Percentiles rank a stretch among this genome's conserved stretches.
Conservation (phyloP, 345 rosid species). For the Kandelia obovata region DNA sequence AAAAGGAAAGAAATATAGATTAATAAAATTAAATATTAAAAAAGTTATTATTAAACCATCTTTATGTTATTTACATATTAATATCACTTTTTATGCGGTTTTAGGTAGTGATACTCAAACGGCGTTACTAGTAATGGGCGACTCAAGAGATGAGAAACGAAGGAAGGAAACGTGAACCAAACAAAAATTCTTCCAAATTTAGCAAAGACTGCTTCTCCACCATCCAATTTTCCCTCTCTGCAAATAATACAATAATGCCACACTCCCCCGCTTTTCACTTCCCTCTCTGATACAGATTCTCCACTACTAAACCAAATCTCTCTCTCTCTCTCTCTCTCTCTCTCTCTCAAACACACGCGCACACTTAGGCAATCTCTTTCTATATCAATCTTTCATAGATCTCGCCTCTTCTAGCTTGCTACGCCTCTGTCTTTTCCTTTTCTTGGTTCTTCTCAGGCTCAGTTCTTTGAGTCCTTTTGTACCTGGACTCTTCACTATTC, state of each 20-base stretch:
- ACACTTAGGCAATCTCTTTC: neutral
- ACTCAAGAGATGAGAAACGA: too few relatives aligned
- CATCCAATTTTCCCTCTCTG: constrained; percentile 34
- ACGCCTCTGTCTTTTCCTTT: constrained; percentile 8
- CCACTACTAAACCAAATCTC: neutral
- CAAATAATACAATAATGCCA: neutral
- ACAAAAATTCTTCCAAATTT: constrained; percentile 20
- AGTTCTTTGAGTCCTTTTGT: constrained; percentile 6
- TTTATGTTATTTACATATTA: too few relatives aligned
- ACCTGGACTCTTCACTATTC: neutral
- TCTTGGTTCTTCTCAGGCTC: neutral
- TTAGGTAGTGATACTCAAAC: too few relatives aligned
- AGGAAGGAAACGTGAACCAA: neutral
- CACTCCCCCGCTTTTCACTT: neutral
- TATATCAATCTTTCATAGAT: neutral
- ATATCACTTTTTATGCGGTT: too few relatives aligned
- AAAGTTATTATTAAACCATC: too few relatives aligned
- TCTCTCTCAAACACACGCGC: too few relatives aligned
- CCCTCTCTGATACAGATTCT: constrained; percentile 13
- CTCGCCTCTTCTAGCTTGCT: constrained; percentile 10
- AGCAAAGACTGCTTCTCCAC: constrained; percentile 32
- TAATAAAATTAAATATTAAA: too few relatives aligned
- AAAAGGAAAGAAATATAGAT: too few relatives aligned
- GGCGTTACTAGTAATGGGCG: too few relatives aligned
- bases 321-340: too few relatives aligned